Evolutionary conservation across 345 rosid genomes (phyloP), one percentile per base, ranked within the genome.

Genomic region (Boechera stricta): DNA sequence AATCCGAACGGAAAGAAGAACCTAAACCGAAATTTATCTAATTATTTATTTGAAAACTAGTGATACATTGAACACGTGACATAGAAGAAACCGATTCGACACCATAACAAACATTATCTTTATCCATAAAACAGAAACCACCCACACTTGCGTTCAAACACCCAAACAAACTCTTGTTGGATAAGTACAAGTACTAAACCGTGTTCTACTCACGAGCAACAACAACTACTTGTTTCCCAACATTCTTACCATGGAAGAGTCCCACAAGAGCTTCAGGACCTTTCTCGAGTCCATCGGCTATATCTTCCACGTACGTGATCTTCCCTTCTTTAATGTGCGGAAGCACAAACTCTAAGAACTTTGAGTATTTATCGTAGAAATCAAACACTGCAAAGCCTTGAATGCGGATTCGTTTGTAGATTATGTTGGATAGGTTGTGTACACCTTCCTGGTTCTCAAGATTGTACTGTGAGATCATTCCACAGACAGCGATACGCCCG

Each of bases 391-490:
- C 21, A 21, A 83, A 80, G 33, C 84, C 84, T 71, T 83, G 73
- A 49, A 83, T 80, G 11, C 82, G 80, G 69, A 83, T 71, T 11
- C 84, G 48, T 56, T 78, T 80, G 66, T 44, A 67, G 44, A 83
- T 57, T 48, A 80, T 55, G 67, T 0, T 7, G 38, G 72, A 31
- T 72, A 78, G 74, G 18, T 81, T 84, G 77, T 67, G 57, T 33
- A 75, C 74, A 13, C 86, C 82, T 47, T 87, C 86, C 0, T 85
- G 80, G 41, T 75, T 59, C 11, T 74, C 74, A 5, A 87, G 86
- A 47, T 82, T 82, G 76, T 85, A 85, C 36, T 87, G 89, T 4
- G 91, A 87, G 72, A 88, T 86, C 90, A 88, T 84, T 75, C 88
- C 92, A 33, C 85, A 84, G 0, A 77, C 84, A 32, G 87, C 82